These are phyloP conservation scores for Mayamaea pseudoterrestris DNA, from an alignment of 108 stramenopile genomes.

Conservation along the genomic window DNA sequence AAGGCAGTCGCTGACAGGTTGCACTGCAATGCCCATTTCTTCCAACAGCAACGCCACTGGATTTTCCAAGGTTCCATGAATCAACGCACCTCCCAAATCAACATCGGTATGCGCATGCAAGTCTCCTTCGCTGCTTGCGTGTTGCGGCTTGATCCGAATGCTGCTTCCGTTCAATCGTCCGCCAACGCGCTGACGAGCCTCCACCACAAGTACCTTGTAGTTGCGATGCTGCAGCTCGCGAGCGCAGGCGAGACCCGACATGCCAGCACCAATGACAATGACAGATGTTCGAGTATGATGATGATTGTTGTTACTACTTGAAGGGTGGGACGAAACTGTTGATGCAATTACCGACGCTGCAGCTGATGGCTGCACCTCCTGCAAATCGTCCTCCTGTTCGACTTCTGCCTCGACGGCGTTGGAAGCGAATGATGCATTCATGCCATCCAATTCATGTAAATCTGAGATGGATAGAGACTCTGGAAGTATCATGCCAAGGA, in stretches of 20 bases:
- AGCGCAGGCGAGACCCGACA: conserved; percentile 63
- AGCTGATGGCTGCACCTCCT: too few relatives aligned
- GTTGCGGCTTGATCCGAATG: conserved; percentile 7
- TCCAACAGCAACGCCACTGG: conserved; percentile 39
- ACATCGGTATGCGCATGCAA: conserved; percentile 24
- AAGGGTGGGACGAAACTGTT: too few relatives aligned
- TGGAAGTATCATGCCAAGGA: too few relatives aligned
- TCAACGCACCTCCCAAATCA: conserved; percentile 75
- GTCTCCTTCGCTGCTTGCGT: conserved; percentile 13
- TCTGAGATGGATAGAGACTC: too few relatives aligned
- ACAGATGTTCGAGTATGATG: conserved; percentile 10
- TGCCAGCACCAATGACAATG: conserved; percentile 63
- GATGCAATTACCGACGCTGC: too few relatives aligned
- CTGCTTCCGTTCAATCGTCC: conserved; percentile 43
- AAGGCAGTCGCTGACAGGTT: conserved; percentile 14
- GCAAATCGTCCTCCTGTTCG: too few relatives aligned
- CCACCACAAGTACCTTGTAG: conserved; percentile 65
- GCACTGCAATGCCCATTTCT: conserved; percentile 33
- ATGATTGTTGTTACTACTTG: background rate
- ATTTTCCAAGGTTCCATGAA: conserved; percentile 83
- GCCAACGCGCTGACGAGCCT: conserved; percentile 52
- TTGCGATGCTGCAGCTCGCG: conserved; percentile 56
- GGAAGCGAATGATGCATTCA: too few relatives aligned
- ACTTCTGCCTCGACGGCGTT: too few relatives aligned
- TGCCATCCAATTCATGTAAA: too few relatives aligned